Evolutionary conservation across 1,284 basidiomycete species (phyloP).

Genomic region (Bondarzewia mesenterica): DNA sequence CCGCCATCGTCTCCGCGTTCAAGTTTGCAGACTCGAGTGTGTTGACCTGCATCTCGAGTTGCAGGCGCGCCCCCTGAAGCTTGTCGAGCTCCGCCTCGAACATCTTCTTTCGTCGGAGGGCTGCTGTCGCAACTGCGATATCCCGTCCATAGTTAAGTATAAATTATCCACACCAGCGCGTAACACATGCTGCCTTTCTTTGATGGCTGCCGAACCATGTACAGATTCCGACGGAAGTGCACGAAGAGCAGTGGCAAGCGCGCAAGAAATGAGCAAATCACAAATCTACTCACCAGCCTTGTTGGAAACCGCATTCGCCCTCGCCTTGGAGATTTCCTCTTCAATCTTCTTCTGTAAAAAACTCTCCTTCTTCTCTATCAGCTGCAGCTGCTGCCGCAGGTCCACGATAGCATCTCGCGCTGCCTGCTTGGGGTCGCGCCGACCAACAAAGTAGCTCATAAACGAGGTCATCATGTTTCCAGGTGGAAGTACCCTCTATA

Average conservation of each 20-base stretch:
- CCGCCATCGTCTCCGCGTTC: slow-evolving; percentile 96
- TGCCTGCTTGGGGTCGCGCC: slow-evolving; percentile 71
- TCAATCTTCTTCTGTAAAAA: slow-evolving; percentile 95
- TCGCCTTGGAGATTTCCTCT: slow-evolving; percentile 89
- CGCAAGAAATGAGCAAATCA: slow-evolving; percentile 1
- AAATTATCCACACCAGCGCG: neutral
- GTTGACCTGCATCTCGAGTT: slow-evolving; percentile 95
- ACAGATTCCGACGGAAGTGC: neutral
- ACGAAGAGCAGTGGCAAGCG: neutral
- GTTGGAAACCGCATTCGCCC: slow-evolving; percentile 89
- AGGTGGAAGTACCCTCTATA: neutral
- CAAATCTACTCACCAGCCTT: slow-evolving; percentile 71
- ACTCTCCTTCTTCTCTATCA: slow-evolving; percentile 99
- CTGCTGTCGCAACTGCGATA: slow-evolving; percentile 70
- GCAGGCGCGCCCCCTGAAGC: slow-evolving; percentile 82
- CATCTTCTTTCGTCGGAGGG: slow-evolving; percentile 93
- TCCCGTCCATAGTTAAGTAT: neutral
- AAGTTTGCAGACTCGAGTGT: slow-evolving; percentile 97
- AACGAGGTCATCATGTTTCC: slow-evolving; percentile 79
- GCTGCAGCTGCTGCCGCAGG: slow-evolving; percentile 82
- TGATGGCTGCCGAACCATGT: too few species aligned
- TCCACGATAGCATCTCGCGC: slow-evolving; percentile 84
- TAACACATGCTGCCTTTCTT: neutral
- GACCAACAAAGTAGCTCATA: slow-evolving; percentile 79
- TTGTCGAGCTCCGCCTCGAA: slow-evolving; percentile 86